phyloP scores from a whole-genome alignment of 2,329 filamentous ascomycete species.

The Pseudocercospora pini-densiflorae region DNA sequence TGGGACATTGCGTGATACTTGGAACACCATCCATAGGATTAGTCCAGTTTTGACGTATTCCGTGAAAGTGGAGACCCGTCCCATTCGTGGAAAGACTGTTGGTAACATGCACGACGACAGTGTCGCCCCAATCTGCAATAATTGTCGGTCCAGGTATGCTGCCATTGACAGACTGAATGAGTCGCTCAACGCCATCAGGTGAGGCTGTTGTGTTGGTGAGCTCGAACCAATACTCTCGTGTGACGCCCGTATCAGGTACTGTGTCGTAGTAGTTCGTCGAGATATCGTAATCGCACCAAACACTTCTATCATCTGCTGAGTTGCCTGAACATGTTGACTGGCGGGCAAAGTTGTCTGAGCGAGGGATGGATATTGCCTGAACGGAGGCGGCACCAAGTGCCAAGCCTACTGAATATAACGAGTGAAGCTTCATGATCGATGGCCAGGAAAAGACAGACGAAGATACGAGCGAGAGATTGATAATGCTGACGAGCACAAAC shows the following conservation, averaged over 20 bases:
- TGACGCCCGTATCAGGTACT: constrained; percentile 42
- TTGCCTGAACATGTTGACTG: constrained; percentile 36
- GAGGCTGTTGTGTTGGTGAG: constrained; percentile 49
- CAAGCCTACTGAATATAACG: background rate
- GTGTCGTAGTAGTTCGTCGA: constrained; percentile 43
- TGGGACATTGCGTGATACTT: constrained; percentile 67
- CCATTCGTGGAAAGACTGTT: constrained; percentile 50
- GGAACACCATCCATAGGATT: constrained; percentile 57
- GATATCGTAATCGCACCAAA: constrained; percentile 43
- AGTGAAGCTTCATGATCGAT: constrained; percentile 2
- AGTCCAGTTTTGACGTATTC: constrained; percentile 55
- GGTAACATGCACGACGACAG: constrained; percentile 36
- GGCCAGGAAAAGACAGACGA: background rate
- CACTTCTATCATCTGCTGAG: constrained; percentile 35
- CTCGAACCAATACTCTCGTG: constrained; percentile 50
- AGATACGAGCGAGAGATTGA: background rate
- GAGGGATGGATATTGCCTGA: constrained; percentile 8
- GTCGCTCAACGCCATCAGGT: constrained; percentile 51
- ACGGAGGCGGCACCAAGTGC: background rate
- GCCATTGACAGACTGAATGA: constrained; percentile 51
- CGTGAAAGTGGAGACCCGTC: constrained; percentile 58
- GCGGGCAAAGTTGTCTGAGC: background rate
- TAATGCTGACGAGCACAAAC: constrained; percentile 6
- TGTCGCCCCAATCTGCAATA: constrained; percentile 47
- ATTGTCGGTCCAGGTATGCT: constrained; percentile 54